Evolutionary conservation across 495 filamentous ascomycete species (phyloP).

Genomic region (Tuber brumale): DNA sequence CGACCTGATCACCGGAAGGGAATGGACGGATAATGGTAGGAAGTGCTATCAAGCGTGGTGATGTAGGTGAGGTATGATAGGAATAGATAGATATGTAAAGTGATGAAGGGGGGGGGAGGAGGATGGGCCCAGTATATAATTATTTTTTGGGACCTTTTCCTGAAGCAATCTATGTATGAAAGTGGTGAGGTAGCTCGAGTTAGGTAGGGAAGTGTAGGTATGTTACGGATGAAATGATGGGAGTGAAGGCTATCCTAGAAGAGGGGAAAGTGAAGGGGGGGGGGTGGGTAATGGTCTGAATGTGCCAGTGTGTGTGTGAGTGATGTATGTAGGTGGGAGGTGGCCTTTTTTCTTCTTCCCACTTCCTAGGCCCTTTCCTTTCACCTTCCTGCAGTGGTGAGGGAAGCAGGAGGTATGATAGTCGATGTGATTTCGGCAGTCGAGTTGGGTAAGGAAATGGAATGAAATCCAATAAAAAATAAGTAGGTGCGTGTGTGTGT

Average conservation of each 20-base stretch:
- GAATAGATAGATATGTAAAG: conserved; percentile 1
- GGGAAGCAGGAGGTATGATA: background rate
- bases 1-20: background rate
- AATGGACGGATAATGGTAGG: background rate
- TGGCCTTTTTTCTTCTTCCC: background rate
- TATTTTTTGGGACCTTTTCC: conserved; percentile 1
- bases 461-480: background rate
- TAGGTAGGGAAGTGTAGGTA: background rate
- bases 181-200: background rate
- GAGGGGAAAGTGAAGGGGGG: background rate
- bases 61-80: conserved; percentile 2
- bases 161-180: background rate
- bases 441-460: conserved; percentile 9
- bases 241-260: background rate
- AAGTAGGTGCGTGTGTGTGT: background rate
- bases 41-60: background rate
- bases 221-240: background rate
- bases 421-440: conserved; percentile 32
- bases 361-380: background rate
- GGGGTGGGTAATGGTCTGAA: background rate
- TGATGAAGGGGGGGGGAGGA: background rate
- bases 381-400: conserved; percentile 3
- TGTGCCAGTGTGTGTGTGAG: background rate
- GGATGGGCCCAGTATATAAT: conserved; percentile 3
- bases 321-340: background rate